Base-by-base conservation (phyloP, 441 rosid species). In the Pelargonium fulgidum region DNA sequence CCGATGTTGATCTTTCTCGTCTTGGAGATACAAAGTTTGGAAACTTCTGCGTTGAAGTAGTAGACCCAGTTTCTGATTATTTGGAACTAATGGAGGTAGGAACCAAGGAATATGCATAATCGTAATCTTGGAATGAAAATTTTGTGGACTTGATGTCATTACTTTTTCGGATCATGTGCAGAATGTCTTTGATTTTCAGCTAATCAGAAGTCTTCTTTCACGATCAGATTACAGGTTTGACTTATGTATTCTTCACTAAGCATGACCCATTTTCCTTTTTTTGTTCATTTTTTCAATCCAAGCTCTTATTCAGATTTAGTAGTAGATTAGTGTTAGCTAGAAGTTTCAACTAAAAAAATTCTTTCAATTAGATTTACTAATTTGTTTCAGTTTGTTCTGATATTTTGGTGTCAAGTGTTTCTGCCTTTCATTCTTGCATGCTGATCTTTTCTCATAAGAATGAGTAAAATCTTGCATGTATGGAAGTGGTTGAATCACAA, bases 51-150 rank as follows among this genome's bases (percentile, higher is more conserved):
- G 90, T 92, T 42, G 97, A 94, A 88, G 97, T 94, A 67, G 80
- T 91, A 70, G 93, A 90, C 78, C 94, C 99, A 2, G 94, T 94
- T 80, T 85, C 96, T 4, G 97, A 91, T 79, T 91, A 90, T 73
- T 78, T 91, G 85, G 97, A 89, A 81, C 79, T 94, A 69, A 85
- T 94, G 97, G 93, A 92, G 93, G 97, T 90, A 70, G 73, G 86
- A 79, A 73, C 67, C 29, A 72, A 61, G 47, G 68, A 62, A 54
- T 26, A 39, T 61, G 59, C 66, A 72, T 29, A 33, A 33, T 33
- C 33, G 67, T 73, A 36, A 36, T 69, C 65, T 68, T 47, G 33
- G 62, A 62, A 65, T 73, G 65, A 66, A 47, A 65, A 45, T 56
- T 64, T 24, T 68, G 73, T 66, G 68, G 75, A 68, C 72, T 67